Percentiles rank a stretch among this genome's conserved stretches.
Conservation (phyloP, 345 rosid genomes). For the Sisymbrium irio region DNA sequence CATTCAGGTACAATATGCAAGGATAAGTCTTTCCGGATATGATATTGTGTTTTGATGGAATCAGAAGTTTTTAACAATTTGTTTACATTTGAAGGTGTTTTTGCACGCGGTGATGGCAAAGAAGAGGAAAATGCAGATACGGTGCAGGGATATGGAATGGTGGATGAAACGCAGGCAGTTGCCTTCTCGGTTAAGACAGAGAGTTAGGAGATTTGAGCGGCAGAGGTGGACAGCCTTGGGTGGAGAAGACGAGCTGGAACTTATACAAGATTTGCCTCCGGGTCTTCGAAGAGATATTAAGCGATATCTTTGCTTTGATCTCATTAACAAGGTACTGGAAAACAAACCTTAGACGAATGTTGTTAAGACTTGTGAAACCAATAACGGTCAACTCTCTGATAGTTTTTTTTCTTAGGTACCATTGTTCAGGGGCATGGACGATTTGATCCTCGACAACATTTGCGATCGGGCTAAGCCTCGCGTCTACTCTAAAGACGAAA, state of each 20-base stretch:
- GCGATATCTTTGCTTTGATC: constrained; percentile 79
- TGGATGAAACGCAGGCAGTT: constrained; percentile 94
- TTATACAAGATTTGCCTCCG: constrained; percentile 74
- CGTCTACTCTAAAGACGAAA: constrained; percentile 78
- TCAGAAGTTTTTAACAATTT: background rate
- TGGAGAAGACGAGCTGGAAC: constrained; percentile 71
- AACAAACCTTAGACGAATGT: background rate
- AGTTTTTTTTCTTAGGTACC: constrained; percentile 52
- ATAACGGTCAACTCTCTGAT: background rate
- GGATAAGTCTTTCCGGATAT: background rate
- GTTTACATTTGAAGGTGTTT: constrained; percentile 50
- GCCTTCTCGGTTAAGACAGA: constrained; percentile 65
- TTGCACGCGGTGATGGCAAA: constrained; percentile 71
- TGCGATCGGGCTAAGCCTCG: constrained; percentile 80
- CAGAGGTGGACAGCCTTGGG: constrained; percentile 75
- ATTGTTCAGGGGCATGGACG: constrained; percentile 70
- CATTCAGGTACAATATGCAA: constrained; percentile 59
- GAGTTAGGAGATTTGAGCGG: constrained; percentile 75
- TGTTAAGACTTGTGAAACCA: background rate
- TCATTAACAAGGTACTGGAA: constrained; percentile 62
- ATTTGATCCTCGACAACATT: constrained; percentile 86
- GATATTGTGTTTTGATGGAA: constrained; percentile 14
- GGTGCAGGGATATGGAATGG: constrained; percentile 81
- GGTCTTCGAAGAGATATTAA: constrained; percentile 88
- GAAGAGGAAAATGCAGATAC: constrained; percentile 77